Evolutionary conservation across 2,329 filamentous ascomycete species (phyloP), one percentile per base, ranked within the genome.

Genomic region (Hortaea werneckii): DNA sequence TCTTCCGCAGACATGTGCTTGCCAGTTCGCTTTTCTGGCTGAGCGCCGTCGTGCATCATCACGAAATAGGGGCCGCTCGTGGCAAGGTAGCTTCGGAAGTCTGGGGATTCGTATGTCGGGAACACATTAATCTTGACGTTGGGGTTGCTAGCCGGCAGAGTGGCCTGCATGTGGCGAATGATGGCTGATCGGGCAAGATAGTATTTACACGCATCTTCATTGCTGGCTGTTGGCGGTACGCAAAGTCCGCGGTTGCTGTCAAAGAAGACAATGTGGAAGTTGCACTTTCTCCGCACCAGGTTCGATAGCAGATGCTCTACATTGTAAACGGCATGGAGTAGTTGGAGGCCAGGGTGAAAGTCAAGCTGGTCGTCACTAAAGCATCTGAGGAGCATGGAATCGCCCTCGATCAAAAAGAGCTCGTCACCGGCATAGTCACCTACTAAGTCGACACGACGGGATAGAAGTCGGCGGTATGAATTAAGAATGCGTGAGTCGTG

Each of bases 401-500:
- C 83, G 29, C 83, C 83, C 52, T 88, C 82, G 29, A 88, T 74
- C 20, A 83, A 67, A 59, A 87, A 88, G 8, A 82, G 70, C 58
- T 87, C 83, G 49, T 78, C 78, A 20, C 85, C 83, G 3, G 82
- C 82, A 63, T 85, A 88, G 58, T 88, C 85, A 37, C 84, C 82
- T 4, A 87, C 77, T 2, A 88, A 73, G 54, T 86, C 81, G 28
- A 85, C 71, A 42, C 65, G 65, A 44, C 71, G 64, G 5, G 71
- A 68, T 9, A 62, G 54, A 4, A 71, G 61, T 9, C 55, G 58
- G 47, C 64, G 66, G 56, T 75, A 76, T 5, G 34, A 11, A 6
- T 35, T 20, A 11, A 48, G 39, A 2, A 53, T 30, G 6, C 42
- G 12, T 13, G 41, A 32, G 6, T 40, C 34, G 28, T 44, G 26